These are phyloP conservation scores for Durio zibethinus DNA, from an alignment of 345 rosid genomes.

Conservation along the genomic window DNA sequence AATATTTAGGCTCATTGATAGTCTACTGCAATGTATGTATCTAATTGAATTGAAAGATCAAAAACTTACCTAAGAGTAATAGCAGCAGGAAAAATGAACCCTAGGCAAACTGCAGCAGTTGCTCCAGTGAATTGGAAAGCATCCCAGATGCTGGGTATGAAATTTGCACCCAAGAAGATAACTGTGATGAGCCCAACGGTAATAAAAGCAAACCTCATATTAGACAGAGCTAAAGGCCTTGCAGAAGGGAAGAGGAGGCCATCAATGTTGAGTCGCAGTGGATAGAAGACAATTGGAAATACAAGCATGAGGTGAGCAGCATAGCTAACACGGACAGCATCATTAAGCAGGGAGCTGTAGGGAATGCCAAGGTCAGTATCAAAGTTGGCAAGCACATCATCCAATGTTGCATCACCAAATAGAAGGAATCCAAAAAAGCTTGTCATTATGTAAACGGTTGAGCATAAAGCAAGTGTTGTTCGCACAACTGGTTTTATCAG, in stretches of 20 bases:
- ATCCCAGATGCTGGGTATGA: conserved; percentile 94
- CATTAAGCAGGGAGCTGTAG: conserved; percentile 55
- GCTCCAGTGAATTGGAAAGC: conserved; percentile 97
- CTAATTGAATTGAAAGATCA: background rate
- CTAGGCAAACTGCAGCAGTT: conserved; percentile 84
- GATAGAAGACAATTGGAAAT: conserved; percentile 77
- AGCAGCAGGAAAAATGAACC: conserved; percentile 89
- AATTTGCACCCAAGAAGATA: conserved; percentile 75
- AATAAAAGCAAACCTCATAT: conserved; percentile 56
- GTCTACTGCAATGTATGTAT: background rate
- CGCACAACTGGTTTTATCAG: conserved; percentile 62
- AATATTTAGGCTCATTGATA: background rate
- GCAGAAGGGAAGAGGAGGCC: conserved; percentile 77
- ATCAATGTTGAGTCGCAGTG: conserved; percentile 71
- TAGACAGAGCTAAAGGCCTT: conserved; percentile 46
- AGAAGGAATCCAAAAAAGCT: conserved; percentile 88
- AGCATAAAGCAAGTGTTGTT: conserved; percentile 68
- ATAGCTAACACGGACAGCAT: conserved; percentile 81
- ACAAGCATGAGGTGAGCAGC: conserved; percentile 77
- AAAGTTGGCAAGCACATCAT: conserved; percentile 90
- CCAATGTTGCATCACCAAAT: conserved; percentile 76
- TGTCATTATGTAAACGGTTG: conserved; percentile 64
- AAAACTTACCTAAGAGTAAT: conserved; percentile 67
- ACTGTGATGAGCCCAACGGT: conserved; percentile 51
- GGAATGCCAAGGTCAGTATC: conserved; percentile 77